Base-by-base conservation (phyloP, 108 stramenopile genomes). In the Discostella stelligeroides region DNA sequence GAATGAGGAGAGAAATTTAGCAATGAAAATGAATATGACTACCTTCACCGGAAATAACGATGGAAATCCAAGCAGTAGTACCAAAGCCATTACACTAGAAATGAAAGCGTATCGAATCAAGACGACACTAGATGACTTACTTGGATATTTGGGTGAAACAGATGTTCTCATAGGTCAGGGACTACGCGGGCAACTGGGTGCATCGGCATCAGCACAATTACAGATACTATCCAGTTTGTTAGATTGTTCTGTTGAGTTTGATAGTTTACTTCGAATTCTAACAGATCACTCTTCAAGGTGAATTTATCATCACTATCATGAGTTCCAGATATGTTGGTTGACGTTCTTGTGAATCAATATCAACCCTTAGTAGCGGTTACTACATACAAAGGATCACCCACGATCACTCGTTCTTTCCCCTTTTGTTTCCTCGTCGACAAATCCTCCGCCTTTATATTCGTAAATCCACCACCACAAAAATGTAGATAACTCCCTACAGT, bases 381-480 rank as follows among this genome's bases (percentile, higher is more conserved):
- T 18, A 88, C 92, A 59, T 91, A 94, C 57, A 94, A 14, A 13
- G 92, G 92, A 85, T 94, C 92, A 6, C 90, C 90, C 24, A 82
- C 72, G 40, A 94, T 87, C 14, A 70, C 61, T 25, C 73, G 23
- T 21, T 82, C 80, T 49, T 82, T 81, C 21, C 84, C 86, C 46
- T 83, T 87, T 45, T 63, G 74, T 56, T 69, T 62, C 45, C 92
- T 79, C 1, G 63, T 81, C 6, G 90, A 91, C 67, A 94, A 81
- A 43, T 94, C 92, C 73, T 82, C 75, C 8, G 92, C 92, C 57
- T 64, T 49, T n/a, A 94, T 94, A 59, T 77, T 51, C 27, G 23
- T 34, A 30, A 77, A 75, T 10, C 78, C 82, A 6, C 80, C 85
- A 21, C 51, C 56, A 59, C 81, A 85, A 58, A 81, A 91, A 72